Conservation (phyloP, 2,329 filamentous ascomycete genomes). For the Tolypocladium ovalisporum region DNA sequence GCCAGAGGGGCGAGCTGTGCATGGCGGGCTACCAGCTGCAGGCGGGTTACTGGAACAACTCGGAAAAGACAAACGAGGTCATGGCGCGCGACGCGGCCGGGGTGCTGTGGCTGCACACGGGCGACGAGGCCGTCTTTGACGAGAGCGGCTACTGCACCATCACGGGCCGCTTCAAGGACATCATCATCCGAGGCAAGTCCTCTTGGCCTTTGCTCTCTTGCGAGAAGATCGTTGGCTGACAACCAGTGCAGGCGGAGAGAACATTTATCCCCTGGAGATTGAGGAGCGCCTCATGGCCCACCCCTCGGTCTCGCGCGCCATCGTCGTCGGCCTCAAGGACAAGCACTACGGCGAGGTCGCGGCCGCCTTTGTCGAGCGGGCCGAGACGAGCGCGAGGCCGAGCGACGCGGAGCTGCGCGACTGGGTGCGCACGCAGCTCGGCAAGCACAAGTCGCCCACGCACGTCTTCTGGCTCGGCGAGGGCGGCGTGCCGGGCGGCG, state of each 20-base stretch:
- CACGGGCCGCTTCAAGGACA: conserved; percentile 69
- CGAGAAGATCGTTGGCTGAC: not conserved
- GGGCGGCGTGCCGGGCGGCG: conserved; percentile 38
- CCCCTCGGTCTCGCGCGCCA: conserved; percentile 48
- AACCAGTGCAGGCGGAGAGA: conserved; percentile 50
- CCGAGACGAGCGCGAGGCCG: conserved; percentile 26
- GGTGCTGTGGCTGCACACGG: conserved; percentile 53
- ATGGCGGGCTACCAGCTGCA: conserved; percentile 70
- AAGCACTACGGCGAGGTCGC: conserved; percentile 66
- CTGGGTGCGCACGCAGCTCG: conserved; percentile 52
- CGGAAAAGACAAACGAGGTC: conserved; percentile 57
- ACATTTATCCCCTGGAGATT: conserved; percentile 65
- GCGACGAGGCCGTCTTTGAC: conserved; percentile 60
- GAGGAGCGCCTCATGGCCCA: conserved; percentile 62
- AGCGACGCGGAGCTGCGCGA: conserved; percentile 43
- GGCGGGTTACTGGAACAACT: conserved; percentile 57
- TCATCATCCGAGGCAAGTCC: conserved; percentile 56
- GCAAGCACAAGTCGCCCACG: conserved; percentile 57
- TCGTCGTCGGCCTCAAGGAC: conserved; percentile 60
- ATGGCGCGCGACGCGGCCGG: conserved; percentile 43
- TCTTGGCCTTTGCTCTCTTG: not conserved
- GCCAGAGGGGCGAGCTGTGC: conserved; percentile 61
- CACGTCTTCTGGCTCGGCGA: conserved; percentile 69
- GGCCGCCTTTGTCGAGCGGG: conserved; percentile 46
- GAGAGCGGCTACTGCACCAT: conserved; percentile 60